Conservation (phyloP, 176 grass and related monocot genomes). For the Bothriochloa decipiens region DNA sequence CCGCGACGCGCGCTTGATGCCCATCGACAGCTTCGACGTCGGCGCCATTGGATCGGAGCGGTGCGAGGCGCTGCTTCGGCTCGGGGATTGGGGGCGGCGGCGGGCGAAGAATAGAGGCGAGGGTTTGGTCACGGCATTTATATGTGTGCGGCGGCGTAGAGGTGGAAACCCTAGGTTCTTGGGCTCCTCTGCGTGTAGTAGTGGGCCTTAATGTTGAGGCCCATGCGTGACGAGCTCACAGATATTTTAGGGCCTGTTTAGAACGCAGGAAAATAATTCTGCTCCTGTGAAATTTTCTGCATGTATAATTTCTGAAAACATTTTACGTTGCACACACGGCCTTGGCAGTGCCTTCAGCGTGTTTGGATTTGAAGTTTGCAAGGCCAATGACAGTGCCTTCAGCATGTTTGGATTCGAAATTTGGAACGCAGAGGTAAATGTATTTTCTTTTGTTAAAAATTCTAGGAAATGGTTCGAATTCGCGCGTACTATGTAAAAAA, state of each 20-base stretch:
- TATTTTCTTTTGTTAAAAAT: not conserved
- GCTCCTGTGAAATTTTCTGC: not conserved
- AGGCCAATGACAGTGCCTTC: not conserved
- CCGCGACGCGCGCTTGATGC: conserved; percentile 79
- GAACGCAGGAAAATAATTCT: not conserved
- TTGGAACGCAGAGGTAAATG: not conserved
- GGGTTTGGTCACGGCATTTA: conserved; percentile 33
- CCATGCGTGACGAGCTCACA: not conserved
- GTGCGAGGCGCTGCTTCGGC: conserved; percentile 16
- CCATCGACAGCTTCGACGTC: conserved; percentile 58
- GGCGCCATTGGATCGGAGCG: conserved; percentile 43
- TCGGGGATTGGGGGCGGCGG: not conserved
- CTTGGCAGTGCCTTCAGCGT: not conserved
- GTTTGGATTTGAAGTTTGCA: not conserved
- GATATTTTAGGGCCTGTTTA: not conserved
- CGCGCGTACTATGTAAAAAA: not conserved
- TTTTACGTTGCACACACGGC: not conserved
- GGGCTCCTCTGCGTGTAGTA: not conserved
- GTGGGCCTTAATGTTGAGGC: not conserved
- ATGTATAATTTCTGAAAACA: not conserved
- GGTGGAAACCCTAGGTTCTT: conserved; percentile 57
- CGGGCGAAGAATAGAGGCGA: conserved; percentile 14
- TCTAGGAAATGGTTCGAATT: not conserved
- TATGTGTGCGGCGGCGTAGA: conserved; percentile 26
- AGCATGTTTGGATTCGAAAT: not conserved